Evolutionary conservation across 2,329 filamentous ascomycete species (phyloP).

Genomic region (Botrytis sinoallii): DNA sequence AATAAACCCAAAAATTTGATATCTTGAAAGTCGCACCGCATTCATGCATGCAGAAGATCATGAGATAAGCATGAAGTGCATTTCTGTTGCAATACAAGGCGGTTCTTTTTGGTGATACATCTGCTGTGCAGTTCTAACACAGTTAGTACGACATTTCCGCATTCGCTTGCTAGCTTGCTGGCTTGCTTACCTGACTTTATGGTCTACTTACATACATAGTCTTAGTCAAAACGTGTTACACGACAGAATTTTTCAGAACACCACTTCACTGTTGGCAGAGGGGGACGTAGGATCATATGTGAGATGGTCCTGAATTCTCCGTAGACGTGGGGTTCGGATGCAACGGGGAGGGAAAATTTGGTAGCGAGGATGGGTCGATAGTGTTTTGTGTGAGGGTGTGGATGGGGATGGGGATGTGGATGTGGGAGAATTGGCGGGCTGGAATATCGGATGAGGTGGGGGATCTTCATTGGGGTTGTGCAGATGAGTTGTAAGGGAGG

Average conservation of each 20-base stretch:
- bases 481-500: background rate
- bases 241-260: background rate
- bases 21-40: background rate
- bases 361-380: background rate
- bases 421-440: no score
- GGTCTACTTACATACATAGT: background rate
- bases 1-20: background rate
- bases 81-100: background rate
- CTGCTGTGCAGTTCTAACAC: slow-evolving; percentile 8
- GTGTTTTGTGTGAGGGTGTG: background rate
- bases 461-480: background rate
- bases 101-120: background rate
- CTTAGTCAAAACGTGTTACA: background rate
- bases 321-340: background rate
- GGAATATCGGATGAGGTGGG: background rate
- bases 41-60: background rate
- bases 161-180: background rate
- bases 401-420: background rate
- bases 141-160: slow-evolving; percentile 3
- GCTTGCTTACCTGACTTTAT: background rate
- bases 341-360: background rate
- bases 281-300: background rate
- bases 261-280: background rate
- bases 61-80: background rate
- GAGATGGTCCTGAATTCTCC: background rate